phyloP scores from a whole-genome alignment of 192 early-diverging fungal species.

The Martensiomyces pterosporus region DNA sequence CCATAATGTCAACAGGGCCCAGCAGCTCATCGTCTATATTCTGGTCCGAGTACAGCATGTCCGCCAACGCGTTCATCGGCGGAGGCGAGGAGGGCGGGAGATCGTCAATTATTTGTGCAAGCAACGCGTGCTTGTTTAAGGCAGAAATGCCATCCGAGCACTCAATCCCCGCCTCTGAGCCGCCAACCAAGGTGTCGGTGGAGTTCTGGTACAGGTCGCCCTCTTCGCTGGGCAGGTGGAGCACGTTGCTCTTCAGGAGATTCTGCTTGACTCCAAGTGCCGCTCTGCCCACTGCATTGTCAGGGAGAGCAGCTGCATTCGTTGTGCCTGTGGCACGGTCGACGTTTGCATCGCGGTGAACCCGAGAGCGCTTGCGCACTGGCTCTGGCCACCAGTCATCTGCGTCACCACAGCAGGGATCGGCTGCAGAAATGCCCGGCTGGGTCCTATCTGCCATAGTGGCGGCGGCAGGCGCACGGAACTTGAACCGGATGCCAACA shows the following conservation, averaged over 20 bases:
- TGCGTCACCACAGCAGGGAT: background rate
- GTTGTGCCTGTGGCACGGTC: too few species aligned
- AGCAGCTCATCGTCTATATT: background rate
- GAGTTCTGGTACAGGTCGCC: constrained; percentile 18
- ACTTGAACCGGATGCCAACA: constrained; percentile 47
- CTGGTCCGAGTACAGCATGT: too few species aligned
- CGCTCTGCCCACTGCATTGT: background rate
- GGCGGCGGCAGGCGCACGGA: constrained; percentile 18
- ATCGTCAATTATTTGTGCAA: constrained; percentile 28
- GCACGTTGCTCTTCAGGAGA: constrained; percentile 3
- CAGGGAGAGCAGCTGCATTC: too few species aligned
- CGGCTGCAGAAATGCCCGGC: background rate
- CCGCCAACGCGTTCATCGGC: constrained; percentile 7
- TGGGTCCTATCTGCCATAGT: too few species aligned
- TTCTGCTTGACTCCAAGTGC: background rate
- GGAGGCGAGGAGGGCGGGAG: constrained; percentile 46
- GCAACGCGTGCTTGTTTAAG: background rate
- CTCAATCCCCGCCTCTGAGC: constrained; percentile 16
- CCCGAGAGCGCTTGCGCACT: constrained; percentile 27
- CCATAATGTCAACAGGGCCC: background rate
- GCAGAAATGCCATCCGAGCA: background rate
- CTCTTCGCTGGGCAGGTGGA: constrained; percentile 8
- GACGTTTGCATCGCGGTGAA: too few species aligned
- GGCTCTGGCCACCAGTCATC: constrained; percentile 46
- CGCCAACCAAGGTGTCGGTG: constrained; percentile 38